Conservation (phyloP, 2,329 filamentous ascomycete genomes). For the Aureobasidium subglaciale region DNA sequence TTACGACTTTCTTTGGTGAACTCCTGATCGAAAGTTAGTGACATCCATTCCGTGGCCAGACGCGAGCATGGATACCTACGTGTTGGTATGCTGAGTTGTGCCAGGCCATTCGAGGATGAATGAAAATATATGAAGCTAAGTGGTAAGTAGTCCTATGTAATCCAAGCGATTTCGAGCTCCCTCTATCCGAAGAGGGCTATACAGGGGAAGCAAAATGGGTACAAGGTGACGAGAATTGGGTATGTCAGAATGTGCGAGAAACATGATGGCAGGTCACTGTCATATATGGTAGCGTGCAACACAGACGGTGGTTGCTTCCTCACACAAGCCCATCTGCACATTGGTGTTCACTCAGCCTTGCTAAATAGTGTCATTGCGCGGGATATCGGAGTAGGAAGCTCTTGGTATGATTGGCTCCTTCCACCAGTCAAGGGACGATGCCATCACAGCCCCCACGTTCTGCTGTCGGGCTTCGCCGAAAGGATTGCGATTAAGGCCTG, state of each 20-base stretch:
- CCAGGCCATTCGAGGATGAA: conserved; percentile 7
- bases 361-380: neutral
- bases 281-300: neutral
- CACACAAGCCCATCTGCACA: neutral
- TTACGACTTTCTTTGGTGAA: neutral
- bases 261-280: neutral
- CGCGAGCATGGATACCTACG: neutral
- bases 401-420: neutral
- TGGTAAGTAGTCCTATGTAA: neutral
- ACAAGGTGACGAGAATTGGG: neutral
- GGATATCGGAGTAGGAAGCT: neutral
- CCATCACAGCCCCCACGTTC: neutral
- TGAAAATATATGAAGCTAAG: neutral
- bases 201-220: neutral
- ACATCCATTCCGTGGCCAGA: neutral
- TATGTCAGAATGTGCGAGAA: neutral
- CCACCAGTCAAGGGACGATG: neutral
- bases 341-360: conserved; percentile 11
- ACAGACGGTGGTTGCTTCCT: neutral
- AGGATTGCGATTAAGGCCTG: neutral
- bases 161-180: neutral
- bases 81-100: neutral
- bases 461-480: neutral
- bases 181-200: neutral
- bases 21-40: neutral